A percentile compares a stretch with the other conserved stretches of the same genome.
Evolutionary conservation across 352 stramenopile species (phyloP).

Genomic region (Pythium scleroteichum): DNA sequence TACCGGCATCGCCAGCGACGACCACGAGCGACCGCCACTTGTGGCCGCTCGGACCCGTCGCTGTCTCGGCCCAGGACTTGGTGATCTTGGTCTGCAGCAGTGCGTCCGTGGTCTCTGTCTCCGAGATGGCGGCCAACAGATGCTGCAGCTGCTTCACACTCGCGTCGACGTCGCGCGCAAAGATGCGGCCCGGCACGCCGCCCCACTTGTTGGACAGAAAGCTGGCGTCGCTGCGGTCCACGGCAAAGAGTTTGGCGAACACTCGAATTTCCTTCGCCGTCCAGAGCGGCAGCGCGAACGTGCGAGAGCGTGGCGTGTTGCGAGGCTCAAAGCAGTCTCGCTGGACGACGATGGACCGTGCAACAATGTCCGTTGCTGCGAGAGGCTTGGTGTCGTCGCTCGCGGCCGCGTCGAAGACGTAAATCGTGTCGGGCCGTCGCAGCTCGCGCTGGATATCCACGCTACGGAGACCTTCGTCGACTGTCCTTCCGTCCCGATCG

Average conservation of each 20-base stretch:
- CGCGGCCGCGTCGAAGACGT: conserved; percentile 8
- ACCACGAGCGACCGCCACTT: conserved; percentile 9
- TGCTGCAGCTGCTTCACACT: conserved; percentile 6
- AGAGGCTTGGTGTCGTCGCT: background rate
- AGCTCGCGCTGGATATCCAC: conserved; percentile 1
- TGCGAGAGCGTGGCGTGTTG: background rate
- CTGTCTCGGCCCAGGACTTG: background rate
- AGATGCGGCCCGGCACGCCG: conserved; percentile 10
- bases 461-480: conserved; percentile 10
- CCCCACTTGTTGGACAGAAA: conserved; percentile 13
- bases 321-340: background rate
- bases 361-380: background rate
- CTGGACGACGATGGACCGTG: conserved; percentile 1
- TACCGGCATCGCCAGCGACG: background rate
- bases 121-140: background rate
- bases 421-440: background rate
- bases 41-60: background rate
- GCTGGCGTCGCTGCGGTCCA: background rate
- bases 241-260: background rate
- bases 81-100: background rate
- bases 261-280: conserved; percentile 1
- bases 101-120: background rate
- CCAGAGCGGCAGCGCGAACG: conserved; percentile 16
- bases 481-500: background rate
- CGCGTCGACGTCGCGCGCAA: background rate